Evolutionary conservation across 2,329 filamentous ascomycete genomes (phyloP).

Genomic region (Cytospora paraplurivora): DNA sequence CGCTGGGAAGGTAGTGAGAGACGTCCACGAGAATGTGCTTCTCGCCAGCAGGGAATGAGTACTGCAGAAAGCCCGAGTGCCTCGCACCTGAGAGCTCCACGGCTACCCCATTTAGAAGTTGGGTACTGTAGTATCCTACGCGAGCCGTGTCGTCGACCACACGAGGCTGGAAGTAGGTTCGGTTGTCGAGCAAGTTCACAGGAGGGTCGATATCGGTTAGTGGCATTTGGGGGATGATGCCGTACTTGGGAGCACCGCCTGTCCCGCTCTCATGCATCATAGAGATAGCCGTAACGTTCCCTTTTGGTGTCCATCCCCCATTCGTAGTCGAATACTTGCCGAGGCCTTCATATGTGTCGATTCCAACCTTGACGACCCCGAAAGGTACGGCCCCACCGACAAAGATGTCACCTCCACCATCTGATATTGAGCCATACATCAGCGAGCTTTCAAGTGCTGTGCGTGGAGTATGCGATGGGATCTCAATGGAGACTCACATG

Average conservation of each 20-base stretch:
- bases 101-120: constrained; percentile 50
- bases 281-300: constrained; percentile 51
- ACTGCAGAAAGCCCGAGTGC: constrained; percentile 55
- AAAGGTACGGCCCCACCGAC: constrained; percentile 47
- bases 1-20: constrained; percentile 50
- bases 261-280: constrained; percentile 60
- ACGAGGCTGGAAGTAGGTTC: constrained; percentile 48
- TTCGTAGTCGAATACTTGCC: constrained; percentile 35
- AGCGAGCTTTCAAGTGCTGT: neutral
- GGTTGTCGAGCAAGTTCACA: constrained; percentile 51
- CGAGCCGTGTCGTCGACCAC: constrained; percentile 44
- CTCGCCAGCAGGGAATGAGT: constrained; percentile 48
- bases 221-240: constrained; percentile 54
- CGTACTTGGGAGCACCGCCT: constrained; percentile 61
- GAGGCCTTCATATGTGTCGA: constrained; percentile 40
- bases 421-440: neutral
- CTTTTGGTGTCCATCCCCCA: constrained; percentile 43
- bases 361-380: constrained; percentile 48
- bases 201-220: constrained; percentile 43
- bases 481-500: constrained; percentile 32
- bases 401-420: constrained; percentile 48
- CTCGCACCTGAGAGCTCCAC: constrained; percentile 52
- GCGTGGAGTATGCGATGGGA: neutral
- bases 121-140: constrained; percentile 57
- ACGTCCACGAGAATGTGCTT: constrained; percentile 49